These are phyloP conservation scores for Irpex sp. DNA, from an alignment of 1,284 basidiomycete species.

Conservation along the genomic window DNA sequence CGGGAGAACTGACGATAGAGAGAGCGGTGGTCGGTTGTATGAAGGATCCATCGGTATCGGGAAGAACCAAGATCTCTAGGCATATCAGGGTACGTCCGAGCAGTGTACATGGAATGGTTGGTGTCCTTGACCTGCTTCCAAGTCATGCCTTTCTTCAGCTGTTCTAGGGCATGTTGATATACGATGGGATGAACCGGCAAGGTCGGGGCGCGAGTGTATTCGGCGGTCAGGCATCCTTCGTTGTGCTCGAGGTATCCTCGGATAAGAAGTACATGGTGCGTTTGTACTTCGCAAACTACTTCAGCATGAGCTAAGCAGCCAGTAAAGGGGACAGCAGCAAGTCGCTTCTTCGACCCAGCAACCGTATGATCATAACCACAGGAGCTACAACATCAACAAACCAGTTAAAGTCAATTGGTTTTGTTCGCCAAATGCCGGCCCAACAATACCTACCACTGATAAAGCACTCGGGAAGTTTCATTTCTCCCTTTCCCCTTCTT, in stretches of 20 bases:
- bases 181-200: slow-evolving; percentile 10
- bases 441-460: slow-evolving; percentile 5
- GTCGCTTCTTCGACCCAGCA: not conserved
- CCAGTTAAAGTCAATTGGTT: not conserved
- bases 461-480: not conserved
- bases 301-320: slow-evolving; percentile 13
- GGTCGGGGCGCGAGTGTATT: not conserved
- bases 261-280: slow-evolving; percentile 1
- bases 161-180: slow-evolving; percentile 2
- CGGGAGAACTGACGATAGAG: slow-evolving; percentile 4
- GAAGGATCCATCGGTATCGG: slow-evolving; percentile 1
- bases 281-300: slow-evolving; percentile 1
- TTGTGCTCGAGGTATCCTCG: slow-evolving; percentile 13
- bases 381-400: not conserved
- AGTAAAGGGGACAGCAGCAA: slow-evolving; percentile 8
- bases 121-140: not conserved
- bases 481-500: not conserved
- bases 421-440: not conserved
- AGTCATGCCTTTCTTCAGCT: not conserved
- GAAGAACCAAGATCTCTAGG: not conserved
- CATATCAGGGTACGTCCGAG: not conserved
- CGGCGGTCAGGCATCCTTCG: slow-evolving; percentile 2
- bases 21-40: not conserved
- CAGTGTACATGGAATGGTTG: not conserved
- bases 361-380: slow-evolving; percentile 4